Evolutionary conservation across 2,329 filamentous ascomycete genomes (phyloP).

Genomic region (Trichoderma polysporum): DNA sequence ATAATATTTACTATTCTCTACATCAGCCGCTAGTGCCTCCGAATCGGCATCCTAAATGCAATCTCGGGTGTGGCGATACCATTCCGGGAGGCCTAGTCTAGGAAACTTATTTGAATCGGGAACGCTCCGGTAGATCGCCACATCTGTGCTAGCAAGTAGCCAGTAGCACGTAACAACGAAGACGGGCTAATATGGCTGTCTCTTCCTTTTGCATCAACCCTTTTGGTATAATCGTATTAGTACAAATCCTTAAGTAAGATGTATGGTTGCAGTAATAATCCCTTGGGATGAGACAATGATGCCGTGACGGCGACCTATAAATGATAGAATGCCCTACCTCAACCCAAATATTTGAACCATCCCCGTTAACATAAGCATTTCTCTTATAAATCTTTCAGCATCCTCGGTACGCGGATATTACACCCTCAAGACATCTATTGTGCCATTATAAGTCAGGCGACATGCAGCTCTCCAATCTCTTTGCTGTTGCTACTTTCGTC

Average conservation of each 20-base stretch:
- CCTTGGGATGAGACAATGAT: not conserved
- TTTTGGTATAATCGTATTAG: not conserved
- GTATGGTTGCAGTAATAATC: not conserved
- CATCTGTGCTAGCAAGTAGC: not conserved
- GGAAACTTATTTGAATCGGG: not conserved
- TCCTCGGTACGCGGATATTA: not conserved
- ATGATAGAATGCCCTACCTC: not conserved
- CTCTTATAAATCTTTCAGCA: not conserved
- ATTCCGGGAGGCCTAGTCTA: not conserved
- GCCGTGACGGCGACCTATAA: not conserved
- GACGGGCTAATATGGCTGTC: not conserved
- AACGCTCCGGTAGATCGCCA: not conserved
- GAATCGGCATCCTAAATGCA: not conserved
- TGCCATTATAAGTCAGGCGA: slow-evolving; percentile 24
- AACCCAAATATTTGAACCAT: not conserved
- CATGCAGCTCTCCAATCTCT: slow-evolving; percentile 45
- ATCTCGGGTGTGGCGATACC: not conserved
- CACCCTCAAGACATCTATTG: not conserved
- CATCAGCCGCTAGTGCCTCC: too few species aligned
- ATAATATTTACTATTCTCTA: too few species aligned
- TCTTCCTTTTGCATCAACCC: not conserved
- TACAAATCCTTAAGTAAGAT: not conserved
- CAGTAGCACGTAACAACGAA: not conserved
- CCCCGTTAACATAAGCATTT: not conserved
- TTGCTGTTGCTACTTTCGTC: slow-evolving; percentile 40